Evolutionary conservation across 495 filamentous ascomycete species (phyloP).

Genomic region (Talaromyces ruber): DNA sequence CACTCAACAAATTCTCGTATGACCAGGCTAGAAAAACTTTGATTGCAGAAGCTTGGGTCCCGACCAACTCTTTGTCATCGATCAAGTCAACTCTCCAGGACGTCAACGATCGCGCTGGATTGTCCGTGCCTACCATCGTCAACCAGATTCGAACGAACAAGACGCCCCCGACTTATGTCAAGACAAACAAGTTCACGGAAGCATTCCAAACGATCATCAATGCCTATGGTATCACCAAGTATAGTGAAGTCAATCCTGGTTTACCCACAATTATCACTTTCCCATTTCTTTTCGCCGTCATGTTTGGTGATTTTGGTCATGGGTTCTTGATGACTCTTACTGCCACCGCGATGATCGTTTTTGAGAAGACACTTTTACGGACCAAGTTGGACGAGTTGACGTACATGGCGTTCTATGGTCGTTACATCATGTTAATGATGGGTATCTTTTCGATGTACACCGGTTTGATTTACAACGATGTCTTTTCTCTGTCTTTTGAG

Average conservation of each 20-base stretch:
- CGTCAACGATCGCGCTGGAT: constrained; percentile 88
- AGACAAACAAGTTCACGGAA: constrained; percentile 96
- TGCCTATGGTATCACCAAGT: constrained; percentile 94
- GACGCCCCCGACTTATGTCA: constrained; percentile 91
- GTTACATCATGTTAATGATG: constrained; percentile 99
- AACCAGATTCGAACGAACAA: constrained; percentile 95
- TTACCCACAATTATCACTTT: constrained; percentile 93
- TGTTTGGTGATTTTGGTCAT: constrained; percentile 97
- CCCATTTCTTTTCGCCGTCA: constrained; percentile 96
- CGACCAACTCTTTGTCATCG: constrained; percentile 77
- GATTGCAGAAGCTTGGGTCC: constrained; percentile 96
- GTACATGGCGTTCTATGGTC: constrained; percentile 96
- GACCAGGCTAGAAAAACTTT: constrained; percentile 92
- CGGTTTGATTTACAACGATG: constrained; percentile 94
- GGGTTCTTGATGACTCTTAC: constrained; percentile 75
- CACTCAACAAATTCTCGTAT: constrained; percentile 92
- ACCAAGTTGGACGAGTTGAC: constrained; percentile 92
- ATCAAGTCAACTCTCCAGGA: constrained; percentile 96
- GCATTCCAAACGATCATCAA: constrained; percentile 99
- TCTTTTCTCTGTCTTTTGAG: constrained; percentile 86
- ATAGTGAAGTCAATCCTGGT: constrained; percentile 94
- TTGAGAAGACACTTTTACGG: constrained; percentile 72
- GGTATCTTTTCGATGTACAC: constrained; percentile 95
- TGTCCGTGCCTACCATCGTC: constrained; percentile 94
- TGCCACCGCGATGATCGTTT: constrained; percentile 87